These are phyloP conservation scores for Sporothrix brunneoviolacea DNA, from an alignment of 2,329 filamentous ascomycete species.

Conservation along the genomic window DNA sequence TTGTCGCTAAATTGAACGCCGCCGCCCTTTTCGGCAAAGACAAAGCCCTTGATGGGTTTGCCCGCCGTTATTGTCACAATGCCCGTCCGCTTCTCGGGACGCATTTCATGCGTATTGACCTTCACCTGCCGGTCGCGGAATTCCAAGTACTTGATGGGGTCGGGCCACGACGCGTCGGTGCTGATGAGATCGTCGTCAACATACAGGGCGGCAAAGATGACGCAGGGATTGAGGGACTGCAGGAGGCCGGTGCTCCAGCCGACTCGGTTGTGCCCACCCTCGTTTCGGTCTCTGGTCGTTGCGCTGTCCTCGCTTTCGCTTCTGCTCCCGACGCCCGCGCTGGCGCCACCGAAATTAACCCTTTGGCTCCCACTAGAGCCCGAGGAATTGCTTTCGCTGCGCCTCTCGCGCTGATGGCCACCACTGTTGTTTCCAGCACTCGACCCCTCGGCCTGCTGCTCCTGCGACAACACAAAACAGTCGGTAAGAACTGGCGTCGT, in stretches of 20 bases:
- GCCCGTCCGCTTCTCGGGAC: background rate
- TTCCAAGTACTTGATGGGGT: slow-evolving; percentile 55
- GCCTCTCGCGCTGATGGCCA: no score
- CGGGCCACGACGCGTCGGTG: slow-evolving; percentile 51
- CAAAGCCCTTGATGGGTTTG: slow-evolving; percentile 51
- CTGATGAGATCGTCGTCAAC: slow-evolving; percentile 34
- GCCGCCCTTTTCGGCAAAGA: slow-evolving; percentile 41
- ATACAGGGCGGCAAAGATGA: slow-evolving; percentile 34
- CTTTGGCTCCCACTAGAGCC: no score
- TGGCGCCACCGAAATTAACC: no score
- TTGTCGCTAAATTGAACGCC: slow-evolving; percentile 47
- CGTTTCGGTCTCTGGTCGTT: no score
- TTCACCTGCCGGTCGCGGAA: slow-evolving; percentile 38
- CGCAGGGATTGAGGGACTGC: slow-evolving; percentile 23
- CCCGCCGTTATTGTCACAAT: slow-evolving; percentile 27
- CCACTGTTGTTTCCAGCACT: no score
- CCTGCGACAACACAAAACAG: slow-evolving; percentile 21
- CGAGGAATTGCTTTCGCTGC: no score
- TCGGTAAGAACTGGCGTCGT: slow-evolving; percentile 34
- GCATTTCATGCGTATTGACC: slow-evolving; percentile 15
- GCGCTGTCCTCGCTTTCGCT: no score
- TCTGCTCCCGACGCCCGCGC: no score
- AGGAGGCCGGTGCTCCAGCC: background rate
- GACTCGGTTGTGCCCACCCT: no score
- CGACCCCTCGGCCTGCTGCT: no score